phyloP scores from a whole-genome alignment of 441 rosid genomes.

The Adansonia gregorii region DNA sequence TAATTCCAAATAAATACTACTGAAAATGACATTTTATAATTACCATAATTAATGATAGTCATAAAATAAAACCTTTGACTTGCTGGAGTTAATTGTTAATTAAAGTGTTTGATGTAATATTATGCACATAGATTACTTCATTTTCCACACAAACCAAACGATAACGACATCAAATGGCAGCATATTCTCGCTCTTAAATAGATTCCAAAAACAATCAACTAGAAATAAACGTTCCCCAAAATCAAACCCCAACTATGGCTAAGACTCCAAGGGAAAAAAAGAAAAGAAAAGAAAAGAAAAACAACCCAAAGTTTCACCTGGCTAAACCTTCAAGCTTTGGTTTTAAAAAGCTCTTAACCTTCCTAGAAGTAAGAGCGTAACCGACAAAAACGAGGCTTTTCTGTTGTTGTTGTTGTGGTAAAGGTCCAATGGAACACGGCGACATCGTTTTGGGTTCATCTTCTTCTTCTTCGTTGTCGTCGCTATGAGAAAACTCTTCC shows the following conservation, averaged over 20 bases:
- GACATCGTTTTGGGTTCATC: slow-evolving; percentile 23
- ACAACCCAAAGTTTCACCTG: slow-evolving; percentile 44
- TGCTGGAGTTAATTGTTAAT: not conserved
- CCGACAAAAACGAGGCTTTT: slow-evolving; percentile 60
- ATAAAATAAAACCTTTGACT: slow-evolving; percentile 25
- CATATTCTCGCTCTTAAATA: slow-evolving; percentile 14
- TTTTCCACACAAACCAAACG: slow-evolving; percentile 35
- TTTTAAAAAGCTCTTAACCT: slow-evolving; percentile 76
- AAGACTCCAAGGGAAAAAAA: not conserved
- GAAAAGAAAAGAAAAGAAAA: not conserved
- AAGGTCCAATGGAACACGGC: slow-evolving; percentile 23
- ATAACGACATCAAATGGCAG: slow-evolving; percentile 44
- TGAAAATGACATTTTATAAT: slow-evolving; percentile 10
- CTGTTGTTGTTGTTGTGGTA: slow-evolving; percentile 35
- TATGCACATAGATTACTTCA: slow-evolving; percentile 27
- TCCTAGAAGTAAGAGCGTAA: slow-evolving; percentile 84
- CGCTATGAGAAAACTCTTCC: slow-evolving; percentile 34
- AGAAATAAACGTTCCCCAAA: slow-evolving; percentile 7
- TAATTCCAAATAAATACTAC: slow-evolving; percentile 8
- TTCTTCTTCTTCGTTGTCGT: slow-evolving; percentile 27
- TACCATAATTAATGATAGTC: not conserved
- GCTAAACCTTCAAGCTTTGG: slow-evolving; percentile 77
- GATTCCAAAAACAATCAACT: slow-evolving; percentile 28
- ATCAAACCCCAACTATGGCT: not conserved
- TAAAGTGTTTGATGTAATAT: slow-evolving; percentile 22